A percentile compares a stretch with the other conserved stretches of the same genome.
phyloP scores from a whole-genome alignment of 1,284 basidiomycete genomes.

The Xerocomus nothofagi region DNA sequence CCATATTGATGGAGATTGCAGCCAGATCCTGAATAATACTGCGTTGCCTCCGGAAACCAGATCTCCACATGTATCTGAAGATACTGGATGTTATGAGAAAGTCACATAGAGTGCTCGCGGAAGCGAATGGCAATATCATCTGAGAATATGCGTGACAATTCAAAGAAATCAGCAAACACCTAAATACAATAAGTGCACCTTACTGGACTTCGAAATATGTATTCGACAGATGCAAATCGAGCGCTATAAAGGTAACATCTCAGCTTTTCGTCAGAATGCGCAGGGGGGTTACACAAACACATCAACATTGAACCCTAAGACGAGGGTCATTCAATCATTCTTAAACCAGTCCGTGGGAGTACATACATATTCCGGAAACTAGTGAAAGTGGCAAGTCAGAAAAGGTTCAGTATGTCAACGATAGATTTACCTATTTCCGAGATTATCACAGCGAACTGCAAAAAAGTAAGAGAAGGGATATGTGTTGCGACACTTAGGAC shows the following conservation, averaged over 20 bases:
- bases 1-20: too few species aligned
- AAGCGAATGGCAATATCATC: too few species aligned
- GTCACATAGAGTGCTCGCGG: too few species aligned
- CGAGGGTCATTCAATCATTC: neutral
- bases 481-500: too few species aligned
- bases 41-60: too few species aligned
- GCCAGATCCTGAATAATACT: too few species aligned
- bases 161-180: too few species aligned
- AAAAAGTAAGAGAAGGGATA: too few species aligned
- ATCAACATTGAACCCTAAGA: neutral
- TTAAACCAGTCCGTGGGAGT: neutral
- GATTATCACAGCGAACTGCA: neutral
- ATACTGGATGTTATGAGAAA: too few species aligned
- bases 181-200: neutral
- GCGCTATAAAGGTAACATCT: neutral
- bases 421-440: neutral
- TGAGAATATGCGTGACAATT: too few species aligned
- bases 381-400: neutral
- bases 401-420: neutral
- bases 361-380: slow-evolving; percentile 4
- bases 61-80: too few species aligned
- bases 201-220: neutral
- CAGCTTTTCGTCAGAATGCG: neutral
- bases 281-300: neutral
- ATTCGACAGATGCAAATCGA: neutral